phyloP scores from a whole-genome alignment of 176 grass and related monocot species.

The Cymbopogon citratus region DNA sequence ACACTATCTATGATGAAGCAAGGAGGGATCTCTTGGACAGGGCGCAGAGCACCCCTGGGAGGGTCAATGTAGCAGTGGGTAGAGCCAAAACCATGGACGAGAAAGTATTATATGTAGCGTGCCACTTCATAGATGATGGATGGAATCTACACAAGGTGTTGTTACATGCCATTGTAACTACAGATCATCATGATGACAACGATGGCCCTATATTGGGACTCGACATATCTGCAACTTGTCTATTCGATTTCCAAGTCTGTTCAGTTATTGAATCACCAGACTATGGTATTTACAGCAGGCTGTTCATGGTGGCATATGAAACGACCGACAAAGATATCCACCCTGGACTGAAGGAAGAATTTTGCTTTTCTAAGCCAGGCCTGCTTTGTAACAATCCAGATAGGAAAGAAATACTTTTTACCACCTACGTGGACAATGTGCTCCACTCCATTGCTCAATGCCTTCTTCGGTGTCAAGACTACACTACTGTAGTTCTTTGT shows the following conservation, averaged over 20 bases:
- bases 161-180: too few relatives aligned
- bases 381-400: too few relatives aligned
- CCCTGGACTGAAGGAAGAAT: too few relatives aligned
- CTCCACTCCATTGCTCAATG: not conserved
- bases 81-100: not conserved
- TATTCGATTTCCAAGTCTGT: accelerated
- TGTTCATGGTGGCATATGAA: not conserved
- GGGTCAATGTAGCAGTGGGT: not conserved
- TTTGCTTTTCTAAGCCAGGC: too few relatives aligned
- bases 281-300: too few relatives aligned
- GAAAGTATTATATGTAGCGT: too few relatives aligned
- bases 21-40: not conserved
- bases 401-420: too few relatives aligned
- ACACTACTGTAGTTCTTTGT: not conserved
- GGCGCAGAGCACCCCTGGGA: not conserved
- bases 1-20: not conserved
- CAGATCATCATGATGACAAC: too few relatives aligned
- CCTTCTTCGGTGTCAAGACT: too few relatives aligned
- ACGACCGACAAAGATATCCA: too few relatives aligned
- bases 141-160: too few relatives aligned
- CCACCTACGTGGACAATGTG: not conserved
- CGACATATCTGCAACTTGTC: not conserved
- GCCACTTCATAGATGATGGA: too few relatives aligned
- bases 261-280: not conserved
- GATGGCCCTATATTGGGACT: not conserved